A percentile compares a stretch with the other conserved stretches of the same genome.
Evolutionary conservation across 352 stramenopile species (phyloP).

Genomic region (Pythium scleroteichum): DNA sequence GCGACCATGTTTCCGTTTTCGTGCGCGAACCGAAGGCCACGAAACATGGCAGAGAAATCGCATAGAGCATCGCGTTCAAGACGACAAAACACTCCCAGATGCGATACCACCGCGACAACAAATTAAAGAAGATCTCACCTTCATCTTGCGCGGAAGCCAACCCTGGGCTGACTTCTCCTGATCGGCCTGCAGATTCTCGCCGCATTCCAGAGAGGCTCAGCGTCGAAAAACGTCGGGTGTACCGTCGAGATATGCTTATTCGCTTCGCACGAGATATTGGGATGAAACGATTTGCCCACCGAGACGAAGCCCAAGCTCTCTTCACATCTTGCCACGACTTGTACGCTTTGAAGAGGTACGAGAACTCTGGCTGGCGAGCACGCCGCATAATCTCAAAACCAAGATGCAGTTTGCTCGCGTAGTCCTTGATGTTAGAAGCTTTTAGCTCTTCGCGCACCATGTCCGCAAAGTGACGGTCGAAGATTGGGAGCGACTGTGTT

Average conservation of each 20-base stretch:
- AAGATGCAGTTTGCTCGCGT: conserved; percentile 54
- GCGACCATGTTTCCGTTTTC: conserved; percentile 16
- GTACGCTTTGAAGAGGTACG: conserved; percentile 53
- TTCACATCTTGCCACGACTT: conserved; percentile 35
- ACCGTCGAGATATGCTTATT: not conserved
- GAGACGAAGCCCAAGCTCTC: conserved; percentile 7
- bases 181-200: not conserved
- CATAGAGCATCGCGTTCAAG: conserved; percentile 54
- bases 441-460: conserved; percentile 59
- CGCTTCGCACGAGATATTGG: not conserved
- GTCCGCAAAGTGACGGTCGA: conserved; percentile 54
- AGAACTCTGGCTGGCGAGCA: conserved; percentile 56
- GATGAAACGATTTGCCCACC: not conserved
- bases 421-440: conserved; percentile 63
- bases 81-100: conserved; percentile 61
- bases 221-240: conserved; percentile 7
- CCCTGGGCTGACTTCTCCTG: not conserved
- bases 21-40: conserved; percentile 57
- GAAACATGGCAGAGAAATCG: conserved; percentile 55
- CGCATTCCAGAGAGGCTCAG: conserved; percentile 3
- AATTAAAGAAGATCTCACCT: conserved; percentile 54
- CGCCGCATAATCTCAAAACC: conserved; percentile 55
- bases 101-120: conserved; percentile 48
- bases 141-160: conserved; percentile 8
- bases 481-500: conserved; percentile 62